Evolutionary conservation across 2,329 filamentous ascomycete genomes (phyloP).

Genomic region (Albifimbria verrucaria): DNA sequence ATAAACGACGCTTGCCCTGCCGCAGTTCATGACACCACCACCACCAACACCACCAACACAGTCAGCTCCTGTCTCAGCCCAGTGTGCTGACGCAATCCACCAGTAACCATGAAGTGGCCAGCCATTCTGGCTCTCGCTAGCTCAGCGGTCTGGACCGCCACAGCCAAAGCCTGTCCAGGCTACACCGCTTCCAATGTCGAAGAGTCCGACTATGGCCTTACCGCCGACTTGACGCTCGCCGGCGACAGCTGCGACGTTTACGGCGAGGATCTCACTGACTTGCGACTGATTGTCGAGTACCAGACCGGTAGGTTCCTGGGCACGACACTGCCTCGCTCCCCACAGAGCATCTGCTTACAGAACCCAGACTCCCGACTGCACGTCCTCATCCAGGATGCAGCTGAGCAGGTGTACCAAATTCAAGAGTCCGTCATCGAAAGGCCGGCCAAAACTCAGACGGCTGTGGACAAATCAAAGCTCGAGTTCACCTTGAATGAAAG

Average conservation of each 20-base stretch:
- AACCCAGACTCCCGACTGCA: conserved; percentile 48
- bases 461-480: conserved; percentile 33
- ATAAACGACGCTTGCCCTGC: too few species aligned
- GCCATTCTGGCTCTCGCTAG: background rate
- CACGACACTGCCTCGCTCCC: too few species aligned
- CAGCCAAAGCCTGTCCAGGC: conserved; percentile 49
- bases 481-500: conserved; percentile 30
- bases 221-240: conserved; percentile 19
- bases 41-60: too few species aligned
- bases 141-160: background rate
- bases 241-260: conserved; percentile 20
- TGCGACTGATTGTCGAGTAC: conserved; percentile 60
- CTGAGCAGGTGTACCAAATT: conserved; percentile 64
- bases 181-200: conserved; percentile 59
- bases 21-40: too few species aligned
- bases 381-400: conserved; percentile 65
- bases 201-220: conserved; percentile 49
- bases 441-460: conserved; percentile 30
- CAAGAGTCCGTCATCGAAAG: conserved; percentile 62
- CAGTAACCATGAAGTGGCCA: background rate
- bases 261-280: conserved; percentile 16
- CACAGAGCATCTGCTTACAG: conserved; percentile 21
- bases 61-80: too few species aligned
- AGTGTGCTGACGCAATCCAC: too few species aligned
- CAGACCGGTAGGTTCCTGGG: conserved; percentile 58